Evolutionary conservation across 805 yeast species (phyloP), one percentile per base, ranked within the genome.

Genomic region (Wickerhamomyces silvicola): DNA sequence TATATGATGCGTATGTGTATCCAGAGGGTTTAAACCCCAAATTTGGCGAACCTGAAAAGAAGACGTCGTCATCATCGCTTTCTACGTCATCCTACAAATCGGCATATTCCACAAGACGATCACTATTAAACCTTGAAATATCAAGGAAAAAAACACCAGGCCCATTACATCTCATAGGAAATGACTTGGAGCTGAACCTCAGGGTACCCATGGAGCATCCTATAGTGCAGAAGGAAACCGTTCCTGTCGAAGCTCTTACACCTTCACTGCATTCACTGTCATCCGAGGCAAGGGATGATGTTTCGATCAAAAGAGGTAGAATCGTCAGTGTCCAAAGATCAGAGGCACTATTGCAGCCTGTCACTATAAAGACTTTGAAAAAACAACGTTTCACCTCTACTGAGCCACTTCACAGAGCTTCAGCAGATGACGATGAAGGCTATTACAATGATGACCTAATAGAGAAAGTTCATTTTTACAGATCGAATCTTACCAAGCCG

Each of bases 111-210:
- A 32, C 37, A 1, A 29, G 43, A 12, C 37, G 37, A n/a, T 41
- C 48, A 6, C 28, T 46, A 5, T 10, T 41, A 18, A 34, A 37
- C 15, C 43, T 24, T 34, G 54, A 50, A 26, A 34, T 36, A 20
- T 38, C 56, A 12, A 42, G 56, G 35, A 43, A 43, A 21, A 50
- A 35, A 24, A 34, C 41, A 3, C 34, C 27, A 22, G 55, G 55
- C 2, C 40, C 43, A 6, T 52, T 50, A 10, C 45, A 37, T 15
- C 19, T n/a, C n/a, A n/a, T n/a, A n/a, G n/a, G n/a, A n/a, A n/a
- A n/a, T n/a, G n/a, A n/a, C n/a, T n/a, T n/a, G n/a, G n/a, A n/a
- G n/a, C n/a, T n/a, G n/a, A n/a, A n/a, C n/a, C n/a, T n/a, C n/a
- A n/a, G n/a, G n/a, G n/a, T n/a, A n/a, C n/a, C n/a, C n/a, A n/a